Percentiles rank a stretch among this genome's conserved stretches.
These are phyloP conservation scores for Mycena latifolia DNA, from an alignment of 768 basidiomycete species.

Conservation along the genomic window DNA sequence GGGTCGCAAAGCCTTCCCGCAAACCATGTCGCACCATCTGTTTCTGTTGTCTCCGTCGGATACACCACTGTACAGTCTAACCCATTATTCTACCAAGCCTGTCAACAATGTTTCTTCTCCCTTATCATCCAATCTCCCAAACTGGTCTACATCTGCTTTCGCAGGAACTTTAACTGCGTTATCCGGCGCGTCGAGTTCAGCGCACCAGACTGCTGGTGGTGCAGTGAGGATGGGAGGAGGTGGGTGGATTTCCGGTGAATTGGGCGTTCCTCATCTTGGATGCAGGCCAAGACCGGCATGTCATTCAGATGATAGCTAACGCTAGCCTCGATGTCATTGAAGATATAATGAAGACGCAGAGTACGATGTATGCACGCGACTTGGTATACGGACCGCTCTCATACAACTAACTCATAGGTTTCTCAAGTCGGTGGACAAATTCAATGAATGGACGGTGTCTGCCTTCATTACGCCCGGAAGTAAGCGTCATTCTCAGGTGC, in stretches of 20 bases:
- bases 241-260: neutral
- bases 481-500: slow-evolving; percentile 57
- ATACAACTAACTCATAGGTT: slow-evolving; percentile 77
- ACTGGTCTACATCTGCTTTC: slow-evolving; percentile 93
- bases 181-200: slow-evolving; percentile 85
- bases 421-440: slow-evolving; percentile 94
- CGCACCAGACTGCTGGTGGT: slow-evolving; percentile 76
- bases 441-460: slow-evolving; percentile 99
- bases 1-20: too few relatives aligned
- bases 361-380: slow-evolving; percentile 71
- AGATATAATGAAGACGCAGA: slow-evolving; percentile 89
- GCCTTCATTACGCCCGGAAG: slow-evolving; percentile 96
- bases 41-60: slow-evolving; percentile 90
- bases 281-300: slow-evolving; percentile 83
- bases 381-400: slow-evolving; percentile 30
- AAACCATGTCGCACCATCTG: slow-evolving; percentile 60
- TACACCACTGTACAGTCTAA: slow-evolving; percentile 86
- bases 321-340: slow-evolving; percentile 96
- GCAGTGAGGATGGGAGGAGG: slow-evolving; percentile 78
- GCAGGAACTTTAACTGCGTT: slow-evolving; percentile 90
- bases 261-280: neutral
- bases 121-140: slow-evolving; percentile 85
- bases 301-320: slow-evolving; percentile 99
- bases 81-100: slow-evolving; percentile 86
- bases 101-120: slow-evolving; percentile 69